phyloP scores from a whole-genome alignment of 805 yeast genomes.

The Yamadazyma sp. region DNA sequence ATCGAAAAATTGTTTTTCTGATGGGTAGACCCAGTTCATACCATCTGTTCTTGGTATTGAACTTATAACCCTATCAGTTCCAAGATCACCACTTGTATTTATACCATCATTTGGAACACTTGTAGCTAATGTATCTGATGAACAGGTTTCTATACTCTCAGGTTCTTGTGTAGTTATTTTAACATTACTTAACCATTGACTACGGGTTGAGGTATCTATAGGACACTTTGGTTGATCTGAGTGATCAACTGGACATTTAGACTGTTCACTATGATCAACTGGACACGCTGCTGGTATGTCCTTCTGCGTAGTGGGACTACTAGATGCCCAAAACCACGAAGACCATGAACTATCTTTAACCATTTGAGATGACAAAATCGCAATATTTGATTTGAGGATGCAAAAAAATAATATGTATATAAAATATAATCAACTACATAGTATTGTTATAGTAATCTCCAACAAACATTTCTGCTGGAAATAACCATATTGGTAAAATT shows the following conservation, averaged over 20 bases:
- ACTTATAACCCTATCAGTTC: slow-evolving; percentile 73
- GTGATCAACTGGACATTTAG: slow-evolving; percentile 2
- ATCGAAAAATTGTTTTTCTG: slow-evolving; percentile 89
- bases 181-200: slow-evolving; percentile 36
- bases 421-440: too few relatives aligned
- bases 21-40: slow-evolving; percentile 89
- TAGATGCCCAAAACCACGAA: slow-evolving; percentile 7
- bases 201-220: slow-evolving; percentile 28
- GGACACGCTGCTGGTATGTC: neutral
- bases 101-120: slow-evolving; percentile 36
- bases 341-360: too few relatives aligned
- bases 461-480: too few relatives aligned
- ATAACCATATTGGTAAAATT: too few relatives aligned
- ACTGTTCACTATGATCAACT: neutral
- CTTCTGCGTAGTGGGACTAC: too few relatives aligned
- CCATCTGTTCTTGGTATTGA: slow-evolving; percentile 75
- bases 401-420: too few relatives aligned
- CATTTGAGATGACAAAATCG: too few relatives aligned
- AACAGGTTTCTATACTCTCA: slow-evolving; percentile 37
- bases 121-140: slow-evolving; percentile 16
- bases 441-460: too few relatives aligned
- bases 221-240: slow-evolving; percentile 24
- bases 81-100: slow-evolving; percentile 43
- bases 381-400: too few relatives aligned
- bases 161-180: slow-evolving; percentile 25